Conservation (phyloP, 192 early-diverging fungal genomes). For the Mortierella hygrophila region DNA sequence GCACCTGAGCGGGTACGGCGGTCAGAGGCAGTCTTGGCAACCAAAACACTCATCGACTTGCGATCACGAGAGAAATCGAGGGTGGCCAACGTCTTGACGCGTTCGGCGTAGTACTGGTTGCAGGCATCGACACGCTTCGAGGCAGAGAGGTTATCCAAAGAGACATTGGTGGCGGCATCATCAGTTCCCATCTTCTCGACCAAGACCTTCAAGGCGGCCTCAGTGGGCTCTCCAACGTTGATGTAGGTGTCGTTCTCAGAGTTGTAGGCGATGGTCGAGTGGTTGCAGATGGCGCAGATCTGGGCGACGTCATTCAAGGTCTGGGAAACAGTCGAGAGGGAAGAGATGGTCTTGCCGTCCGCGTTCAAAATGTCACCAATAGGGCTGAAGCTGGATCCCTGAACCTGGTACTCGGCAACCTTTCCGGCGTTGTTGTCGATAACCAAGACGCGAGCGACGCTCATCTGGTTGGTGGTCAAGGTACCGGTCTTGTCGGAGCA, state of each 20-base stretch:
- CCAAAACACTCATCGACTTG: constrained; percentile 98
- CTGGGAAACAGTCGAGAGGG: constrained; percentile 67
- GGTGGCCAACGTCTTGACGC: constrained; percentile 66
- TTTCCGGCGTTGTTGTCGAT: constrained; percentile 65
- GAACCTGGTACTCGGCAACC: constrained; percentile 80
- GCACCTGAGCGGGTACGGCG: constrained; percentile 43
- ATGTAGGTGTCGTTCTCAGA: constrained; percentile 71
- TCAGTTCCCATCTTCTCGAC: constrained; percentile 94
- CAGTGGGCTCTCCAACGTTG: constrained; percentile 97
- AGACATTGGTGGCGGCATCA: constrained; percentile 74
- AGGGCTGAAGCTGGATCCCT: constrained; percentile 91
- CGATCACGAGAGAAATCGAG: constrained; percentile 97
- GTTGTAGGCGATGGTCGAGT: constrained; percentile 87
- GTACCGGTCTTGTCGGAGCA: constrained; percentile 99
- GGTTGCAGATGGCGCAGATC: constrained; percentile 93
- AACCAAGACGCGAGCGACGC: constrained; percentile 73
- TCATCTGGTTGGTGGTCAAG: constrained; percentile 99
- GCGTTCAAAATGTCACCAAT: constrained; percentile 68
- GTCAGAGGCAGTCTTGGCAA: constrained; percentile 49
- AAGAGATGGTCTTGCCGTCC: constrained; percentile 61
- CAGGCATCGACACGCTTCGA: constrained; percentile 75
- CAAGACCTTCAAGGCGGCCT: constrained; percentile 94
- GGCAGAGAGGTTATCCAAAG: constrained; percentile 60
- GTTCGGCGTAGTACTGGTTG: constrained; percentile 79
- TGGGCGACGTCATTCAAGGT: constrained; percentile 81